phyloP scores from a whole-genome alignment of 2,329 filamentous ascomycete species.

The Arthroderma sp. region DNA sequence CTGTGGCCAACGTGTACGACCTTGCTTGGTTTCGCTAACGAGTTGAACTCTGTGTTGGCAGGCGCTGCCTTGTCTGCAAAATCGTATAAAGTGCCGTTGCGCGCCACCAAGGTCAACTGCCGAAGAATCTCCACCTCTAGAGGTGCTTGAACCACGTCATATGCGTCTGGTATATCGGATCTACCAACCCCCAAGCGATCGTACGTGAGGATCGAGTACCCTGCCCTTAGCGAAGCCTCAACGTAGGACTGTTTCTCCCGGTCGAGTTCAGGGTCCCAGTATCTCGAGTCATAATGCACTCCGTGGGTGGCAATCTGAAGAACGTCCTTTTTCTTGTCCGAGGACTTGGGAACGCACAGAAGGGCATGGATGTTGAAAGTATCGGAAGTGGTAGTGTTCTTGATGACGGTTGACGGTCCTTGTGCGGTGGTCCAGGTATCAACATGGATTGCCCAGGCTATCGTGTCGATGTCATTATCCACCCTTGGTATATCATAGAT shows the following conservation, averaged over 20 bases:
- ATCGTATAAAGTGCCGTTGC: conserved; percentile 21
- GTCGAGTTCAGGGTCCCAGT: conserved; percentile 8
- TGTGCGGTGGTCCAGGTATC: conserved; percentile 10
- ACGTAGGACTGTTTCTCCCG: conserved; percentile 20
- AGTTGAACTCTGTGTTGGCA: conserved; percentile 3
- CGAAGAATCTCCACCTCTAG: conserved; percentile 27
- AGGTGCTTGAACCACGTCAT: conserved; percentile 26
- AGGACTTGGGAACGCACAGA: conserved; percentile 9
- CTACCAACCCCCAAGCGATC: conserved; percentile 27
- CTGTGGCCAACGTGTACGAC: conserved; percentile 26
- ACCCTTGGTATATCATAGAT: conserved; percentile 8
- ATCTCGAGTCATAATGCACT: conserved; percentile 14
- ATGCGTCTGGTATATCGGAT: conserved; percentile 26
- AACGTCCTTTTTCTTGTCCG: conserved; percentile 6
- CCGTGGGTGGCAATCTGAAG: conserved; percentile 13
- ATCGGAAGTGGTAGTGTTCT: conserved; percentile 12
- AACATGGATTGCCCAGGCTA: conserved; percentile 9
- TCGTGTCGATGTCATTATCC: conserved; percentile 8
- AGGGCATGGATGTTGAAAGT: conserved; percentile 13
- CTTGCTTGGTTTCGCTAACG: conserved; percentile 17
- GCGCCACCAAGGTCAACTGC: conserved; percentile 24
- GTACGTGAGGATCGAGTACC: conserved; percentile 29
- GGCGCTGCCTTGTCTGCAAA: conserved; percentile 6
- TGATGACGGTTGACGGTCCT: conserved; percentile 1
- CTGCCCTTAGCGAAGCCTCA: conserved; percentile 21